Conservation (phyloP, 2,329 filamentous ascomycete genomes). For the Fusarium proliferatum region DNA sequence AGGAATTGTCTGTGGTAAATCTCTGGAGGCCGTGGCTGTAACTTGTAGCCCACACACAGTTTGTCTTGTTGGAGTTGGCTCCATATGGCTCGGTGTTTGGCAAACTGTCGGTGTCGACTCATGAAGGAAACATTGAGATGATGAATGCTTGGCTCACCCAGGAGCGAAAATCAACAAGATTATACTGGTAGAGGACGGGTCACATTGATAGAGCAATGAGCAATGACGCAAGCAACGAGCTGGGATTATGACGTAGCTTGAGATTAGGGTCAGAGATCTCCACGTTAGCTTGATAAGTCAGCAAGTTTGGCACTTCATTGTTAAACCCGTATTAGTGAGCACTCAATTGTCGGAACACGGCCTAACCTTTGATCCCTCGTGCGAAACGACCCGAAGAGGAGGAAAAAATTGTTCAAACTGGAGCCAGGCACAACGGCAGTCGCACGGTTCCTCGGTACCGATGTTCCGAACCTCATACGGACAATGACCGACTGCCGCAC, state of each 20-base stretch:
- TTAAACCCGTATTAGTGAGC: neutral
- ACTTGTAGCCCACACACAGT: neutral
- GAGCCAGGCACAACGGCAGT: slow-evolving; percentile 24
- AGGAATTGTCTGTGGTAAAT: neutral
- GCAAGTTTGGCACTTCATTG: neutral
- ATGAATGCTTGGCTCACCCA: neutral
- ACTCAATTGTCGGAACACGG: neutral
- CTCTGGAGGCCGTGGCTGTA: neutral
- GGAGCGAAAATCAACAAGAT: neutral
- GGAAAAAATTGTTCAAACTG: slow-evolving; percentile 15
- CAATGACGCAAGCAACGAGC: slow-evolving; percentile 25
- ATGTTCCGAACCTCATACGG: slow-evolving; percentile 21
- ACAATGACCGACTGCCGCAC: slow-evolving; percentile 30
- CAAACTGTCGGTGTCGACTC: neutral
- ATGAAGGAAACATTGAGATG: neutral
- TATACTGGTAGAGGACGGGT: slow-evolving; percentile 2
- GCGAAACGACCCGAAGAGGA: neutral
- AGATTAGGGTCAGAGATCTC: neutral
- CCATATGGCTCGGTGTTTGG: neutral
- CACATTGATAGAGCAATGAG: slow-evolving; percentile 15
- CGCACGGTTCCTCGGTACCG: slow-evolving; percentile 38
- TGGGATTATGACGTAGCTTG: slow-evolving; percentile 22
- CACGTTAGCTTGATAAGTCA: slow-evolving; percentile 11
- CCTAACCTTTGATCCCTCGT: slow-evolving; percentile 19
- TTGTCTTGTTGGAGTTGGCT: neutral